Conservation (phyloP, 805 yeast species). For the Saccharomycopsis javanensis region DNA sequence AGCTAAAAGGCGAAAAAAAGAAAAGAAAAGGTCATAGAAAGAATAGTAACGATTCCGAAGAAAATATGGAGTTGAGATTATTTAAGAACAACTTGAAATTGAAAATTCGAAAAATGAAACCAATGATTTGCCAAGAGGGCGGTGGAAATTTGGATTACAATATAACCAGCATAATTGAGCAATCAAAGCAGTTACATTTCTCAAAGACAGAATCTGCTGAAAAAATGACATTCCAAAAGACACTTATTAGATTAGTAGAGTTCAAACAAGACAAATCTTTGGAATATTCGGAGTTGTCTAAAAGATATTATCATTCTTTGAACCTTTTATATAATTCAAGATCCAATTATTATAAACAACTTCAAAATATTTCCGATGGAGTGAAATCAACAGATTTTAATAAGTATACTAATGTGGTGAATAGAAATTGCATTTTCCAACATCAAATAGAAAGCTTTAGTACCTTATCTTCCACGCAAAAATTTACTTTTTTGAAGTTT, state of each 20-base stretch:
- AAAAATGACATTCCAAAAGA: constrained; percentile 4
- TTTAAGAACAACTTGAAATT: constrained; percentile 8
- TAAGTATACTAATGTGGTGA: constrained; percentile 19
- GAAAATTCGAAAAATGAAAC: constrained; percentile 3
- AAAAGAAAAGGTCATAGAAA: background rate
- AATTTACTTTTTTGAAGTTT: background rate
- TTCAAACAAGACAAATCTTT: constrained; percentile 37
- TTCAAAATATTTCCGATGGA: constrained; percentile 80
- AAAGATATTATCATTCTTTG: constrained; percentile 41
- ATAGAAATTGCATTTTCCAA: background rate
- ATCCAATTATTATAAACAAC: constrained; percentile 69
- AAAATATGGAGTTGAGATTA: constrained; percentile 23
- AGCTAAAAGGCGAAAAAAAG: background rate
- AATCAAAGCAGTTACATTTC: background rate
- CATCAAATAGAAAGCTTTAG: background rate
- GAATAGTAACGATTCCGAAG: constrained; percentile 4
- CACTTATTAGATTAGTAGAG: constrained; percentile 22
- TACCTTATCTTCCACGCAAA: background rate
- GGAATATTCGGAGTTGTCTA: constrained; percentile 31
- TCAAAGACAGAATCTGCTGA: background rate
- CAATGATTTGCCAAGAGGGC: constrained; percentile 10
- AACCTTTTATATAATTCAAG: constrained; percentile 70
- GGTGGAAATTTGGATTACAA: constrained; percentile 5
- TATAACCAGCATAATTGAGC: constrained; percentile 1
- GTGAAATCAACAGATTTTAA: constrained; percentile 43